phyloP scores from a whole-genome alignment of 2,329 filamentous ascomycete genomes.

The Colletotrichum scovillei region DNA sequence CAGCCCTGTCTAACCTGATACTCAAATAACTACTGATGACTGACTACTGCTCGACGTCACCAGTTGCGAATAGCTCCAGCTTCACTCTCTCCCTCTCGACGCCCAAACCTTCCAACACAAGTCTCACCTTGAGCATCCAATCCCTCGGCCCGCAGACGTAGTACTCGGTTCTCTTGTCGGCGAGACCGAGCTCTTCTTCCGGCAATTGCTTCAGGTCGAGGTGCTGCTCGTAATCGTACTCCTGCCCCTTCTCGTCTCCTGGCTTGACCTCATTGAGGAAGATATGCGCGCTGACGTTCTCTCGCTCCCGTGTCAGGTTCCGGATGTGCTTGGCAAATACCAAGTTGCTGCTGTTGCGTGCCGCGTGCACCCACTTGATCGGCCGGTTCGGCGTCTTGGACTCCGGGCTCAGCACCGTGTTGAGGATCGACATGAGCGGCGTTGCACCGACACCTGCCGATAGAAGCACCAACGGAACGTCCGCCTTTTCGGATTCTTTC shows the following conservation, averaged over 20 bases:
- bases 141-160: slow-evolving; percentile 76
- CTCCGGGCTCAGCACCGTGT: slow-evolving; percentile 54
- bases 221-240: slow-evolving; percentile 70
- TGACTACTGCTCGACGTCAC: slow-evolving; percentile 47
- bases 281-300: slow-evolving; percentile 63
- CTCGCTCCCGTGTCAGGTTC: slow-evolving; percentile 52
- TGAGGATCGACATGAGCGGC: slow-evolving; percentile 73
- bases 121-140: slow-evolving; percentile 75
- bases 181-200: slow-evolving; percentile 63
- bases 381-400: slow-evolving; percentile 49
- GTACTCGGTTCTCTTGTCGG: slow-evolving; percentile 69
- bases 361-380: slow-evolving; percentile 73
- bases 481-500: slow-evolving; percentile 48
- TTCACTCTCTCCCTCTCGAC: slow-evolving; percentile 70
- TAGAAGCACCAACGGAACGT: slow-evolving; percentile 71
- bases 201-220: slow-evolving; percentile 69
- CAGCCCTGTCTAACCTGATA: neutral
- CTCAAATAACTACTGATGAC: slow-evolving; percentile 4
- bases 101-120: slow-evolving; percentile 63
- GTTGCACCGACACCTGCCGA: slow-evolving; percentile 78
- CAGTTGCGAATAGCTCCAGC: slow-evolving; percentile 76
- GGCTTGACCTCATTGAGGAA: slow-evolving; percentile 66
- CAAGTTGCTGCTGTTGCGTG: slow-evolving; percentile 59
- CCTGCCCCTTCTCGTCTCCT: slow-evolving; percentile 57
- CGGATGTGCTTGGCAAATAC: slow-evolving; percentile 67